Evolutionary conservation across 768 basidiomycete genomes (phyloP).

Genomic region (Butyriboletus loyo): DNA sequence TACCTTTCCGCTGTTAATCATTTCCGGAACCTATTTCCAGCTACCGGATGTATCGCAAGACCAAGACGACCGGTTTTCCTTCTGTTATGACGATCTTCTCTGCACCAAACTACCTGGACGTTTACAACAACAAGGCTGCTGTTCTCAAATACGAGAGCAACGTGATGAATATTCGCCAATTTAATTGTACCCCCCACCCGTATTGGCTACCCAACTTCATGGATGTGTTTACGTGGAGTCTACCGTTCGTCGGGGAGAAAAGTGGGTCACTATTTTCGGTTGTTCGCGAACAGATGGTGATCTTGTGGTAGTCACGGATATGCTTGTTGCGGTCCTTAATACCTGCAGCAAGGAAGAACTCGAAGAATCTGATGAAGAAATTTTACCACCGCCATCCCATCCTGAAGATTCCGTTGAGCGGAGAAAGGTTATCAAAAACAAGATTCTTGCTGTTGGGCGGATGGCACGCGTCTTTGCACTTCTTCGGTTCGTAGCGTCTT

Average conservation of each 20-base stretch:
- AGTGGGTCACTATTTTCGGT: slow-evolving; percentile 45
- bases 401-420: slow-evolving; percentile 63
- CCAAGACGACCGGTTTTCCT: slow-evolving; percentile 95
- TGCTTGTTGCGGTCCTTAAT: slow-evolving; percentile 99
- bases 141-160: slow-evolving; percentile 99
- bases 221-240: slow-evolving; percentile 99
- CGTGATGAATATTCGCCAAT: slow-evolving; percentile 97
- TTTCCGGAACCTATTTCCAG: slow-evolving; percentile 34
- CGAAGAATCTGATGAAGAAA: slow-evolving; percentile 64
- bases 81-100: slow-evolving; percentile 99
- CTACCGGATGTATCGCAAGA: slow-evolving; percentile 99
- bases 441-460: slow-evolving; percentile 96
- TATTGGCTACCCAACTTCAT: slow-evolving; percentile 99
- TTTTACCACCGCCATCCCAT: slow-evolving; percentile 34
- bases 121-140: slow-evolving; percentile 99
- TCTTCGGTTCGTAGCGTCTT: slow-evolving; percentile 67
- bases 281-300: slow-evolving; percentile 1
- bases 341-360: slow-evolving; percentile 96
- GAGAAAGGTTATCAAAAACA: slow-evolving; percentile 92
- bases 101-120: slow-evolving; percentile 96
- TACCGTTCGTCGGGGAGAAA: slow-evolving; percentile 98
- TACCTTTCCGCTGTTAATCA: background rate
- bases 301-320: slow-evolving; percentile 80
- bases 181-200: slow-evolving; percentile 92
- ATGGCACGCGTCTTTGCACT: too few relatives aligned